These are phyloP conservation scores for Candida nanaspora DNA, from an alignment of 805 yeast species.

Conservation along the genomic window DNA sequence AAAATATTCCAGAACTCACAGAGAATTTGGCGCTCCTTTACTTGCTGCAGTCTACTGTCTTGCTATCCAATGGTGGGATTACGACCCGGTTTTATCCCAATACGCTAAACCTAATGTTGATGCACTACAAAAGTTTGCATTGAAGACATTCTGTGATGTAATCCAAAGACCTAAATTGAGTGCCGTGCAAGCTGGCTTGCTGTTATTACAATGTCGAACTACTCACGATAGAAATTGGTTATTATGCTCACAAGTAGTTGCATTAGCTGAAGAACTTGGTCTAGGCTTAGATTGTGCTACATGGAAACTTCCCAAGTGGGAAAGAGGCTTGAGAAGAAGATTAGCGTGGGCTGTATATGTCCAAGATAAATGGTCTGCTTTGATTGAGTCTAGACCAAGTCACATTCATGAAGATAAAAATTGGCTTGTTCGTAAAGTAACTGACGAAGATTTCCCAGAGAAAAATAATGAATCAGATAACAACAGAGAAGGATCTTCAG, in stretches of 20 bases:
- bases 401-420: slow-evolving; percentile 64
- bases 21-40: slow-evolving; percentile 87
- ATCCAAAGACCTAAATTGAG: slow-evolving; percentile 83
- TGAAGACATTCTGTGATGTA: slow-evolving; percentile 59
- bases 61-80: slow-evolving; percentile 94
- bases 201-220: slow-evolving; percentile 60
- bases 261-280: slow-evolving; percentile 85
- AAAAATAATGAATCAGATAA: slow-evolving; percentile 35
- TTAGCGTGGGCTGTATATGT: slow-evolving; percentile 94
- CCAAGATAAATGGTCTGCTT: slow-evolving; percentile 86
- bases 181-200: slow-evolving; percentile 84
- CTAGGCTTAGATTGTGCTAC: slow-evolving; percentile 82
- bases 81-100: slow-evolving; percentile 68
- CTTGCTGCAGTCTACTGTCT: slow-evolving; percentile 85
- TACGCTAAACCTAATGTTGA: slow-evolving; percentile 74
- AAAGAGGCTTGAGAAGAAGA: slow-evolving; percentile 77
- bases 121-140: slow-evolving; percentile 61
- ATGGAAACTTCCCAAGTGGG: slow-evolving; percentile 96
- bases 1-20: slow-evolving; percentile 82
- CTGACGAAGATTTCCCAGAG: slow-evolving; percentile 76
- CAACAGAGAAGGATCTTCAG: slow-evolving; percentile 52
- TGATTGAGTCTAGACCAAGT: slow-evolving; percentile 79
- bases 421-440: slow-evolving; percentile 70
- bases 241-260: slow-evolving; percentile 77
- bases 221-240: slow-evolving; percentile 70